Conservation (phyloP, 2,329 filamentous ascomycete species). For the Apiospora rasikravindrae region DNA sequence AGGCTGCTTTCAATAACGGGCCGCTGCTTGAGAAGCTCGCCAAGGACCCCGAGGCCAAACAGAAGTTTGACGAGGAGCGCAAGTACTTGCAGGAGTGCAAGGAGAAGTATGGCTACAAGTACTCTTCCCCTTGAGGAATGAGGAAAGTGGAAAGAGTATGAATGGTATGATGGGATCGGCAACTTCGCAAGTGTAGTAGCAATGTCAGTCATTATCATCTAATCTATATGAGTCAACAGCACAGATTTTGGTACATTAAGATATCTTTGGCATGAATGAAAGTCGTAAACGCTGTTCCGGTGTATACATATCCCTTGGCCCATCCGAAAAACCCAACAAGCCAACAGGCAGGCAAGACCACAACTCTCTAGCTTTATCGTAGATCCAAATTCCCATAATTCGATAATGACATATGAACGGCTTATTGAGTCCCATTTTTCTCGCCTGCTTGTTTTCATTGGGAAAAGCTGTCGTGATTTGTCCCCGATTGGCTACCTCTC, state of each 20-base stretch:
- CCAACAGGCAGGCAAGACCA: background rate
- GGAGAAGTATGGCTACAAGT: constrained; percentile 55
- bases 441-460: background rate
- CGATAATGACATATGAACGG: background rate
- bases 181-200: background rate
- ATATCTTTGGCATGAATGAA: background rate
- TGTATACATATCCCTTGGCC: too few relatives aligned
- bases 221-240: background rate
- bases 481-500: background rate
- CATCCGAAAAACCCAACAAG: too few relatives aligned
- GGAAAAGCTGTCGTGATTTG: background rate
- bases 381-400: background rate
- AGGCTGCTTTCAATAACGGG: constrained; percentile 46
- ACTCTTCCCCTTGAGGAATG: constrained; percentile 43
- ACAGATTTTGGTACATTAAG: background rate
- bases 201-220: background rate
- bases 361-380: background rate
- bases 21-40: constrained; percentile 46
- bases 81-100: constrained; percentile 46
- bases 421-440: background rate
- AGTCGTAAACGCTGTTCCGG: too few relatives aligned
- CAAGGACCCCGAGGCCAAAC: constrained; percentile 53
- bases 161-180: background rate
- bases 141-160: background rate
- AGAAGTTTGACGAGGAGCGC: constrained; percentile 44